These are phyloP conservation scores for Medicago truncatula DNA, from an alignment of 306 rosid species.

Conservation along the genomic window DNA sequence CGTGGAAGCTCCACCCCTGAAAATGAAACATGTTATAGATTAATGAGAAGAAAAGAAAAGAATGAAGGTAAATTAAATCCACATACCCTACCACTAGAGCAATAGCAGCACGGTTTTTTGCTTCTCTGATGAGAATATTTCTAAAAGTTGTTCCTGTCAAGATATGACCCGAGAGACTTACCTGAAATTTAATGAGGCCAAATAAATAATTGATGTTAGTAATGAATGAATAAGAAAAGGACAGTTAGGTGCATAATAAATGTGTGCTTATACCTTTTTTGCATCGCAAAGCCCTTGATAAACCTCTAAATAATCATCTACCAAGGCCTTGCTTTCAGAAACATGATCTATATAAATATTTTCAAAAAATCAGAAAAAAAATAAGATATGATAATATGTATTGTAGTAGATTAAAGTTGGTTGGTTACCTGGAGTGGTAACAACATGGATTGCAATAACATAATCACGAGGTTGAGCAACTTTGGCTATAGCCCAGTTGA, in stretches of 20 bases:
- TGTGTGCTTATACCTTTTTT: slow-evolving; percentile 55
- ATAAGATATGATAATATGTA: not conserved
- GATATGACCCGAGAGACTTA: slow-evolving; percentile 61
- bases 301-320: slow-evolving; percentile 70
- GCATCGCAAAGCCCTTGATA: slow-evolving; percentile 64
- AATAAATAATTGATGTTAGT: slow-evolving; percentile 10
- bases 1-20: slow-evolving; percentile 61
- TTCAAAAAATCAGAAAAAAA: not conserved
- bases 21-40: slow-evolving; percentile 42
- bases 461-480: slow-evolving; percentile 84
- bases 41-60: slow-evolving; percentile 23
- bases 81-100: slow-evolving; percentile 81
- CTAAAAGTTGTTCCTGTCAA: slow-evolving; percentile 58
- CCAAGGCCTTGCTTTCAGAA: slow-evolving; percentile 50
- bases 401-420: not conserved
- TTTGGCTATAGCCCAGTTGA: slow-evolving; percentile 84
- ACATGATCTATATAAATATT: slow-evolving; percentile 50
- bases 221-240: slow-evolving; percentile 17
- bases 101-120: slow-evolving; percentile 59
- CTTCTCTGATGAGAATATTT: slow-evolving; percentile 67
- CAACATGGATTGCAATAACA: slow-evolving; percentile 76
- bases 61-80: slow-evolving; percentile 2
- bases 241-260: not conserved
- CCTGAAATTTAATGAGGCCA: slow-evolving; percentile 56
- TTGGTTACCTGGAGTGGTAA: slow-evolving; percentile 60